phyloP scores from a whole-genome alignment of 1,139 yeast genomes.

The Blastobotrys buckinghamii region DNA sequence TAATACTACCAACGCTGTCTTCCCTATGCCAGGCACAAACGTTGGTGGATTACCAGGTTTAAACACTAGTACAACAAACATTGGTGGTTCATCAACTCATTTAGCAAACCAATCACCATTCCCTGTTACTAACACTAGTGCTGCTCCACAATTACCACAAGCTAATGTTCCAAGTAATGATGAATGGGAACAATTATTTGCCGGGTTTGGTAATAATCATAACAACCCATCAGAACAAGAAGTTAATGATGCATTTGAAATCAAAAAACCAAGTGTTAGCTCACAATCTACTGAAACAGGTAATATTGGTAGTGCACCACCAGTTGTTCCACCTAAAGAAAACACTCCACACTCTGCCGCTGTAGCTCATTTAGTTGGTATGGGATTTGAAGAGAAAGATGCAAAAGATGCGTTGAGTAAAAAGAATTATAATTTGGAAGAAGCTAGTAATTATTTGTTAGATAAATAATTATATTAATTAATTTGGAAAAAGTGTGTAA shows the following conservation, averaged over 20 bases:
- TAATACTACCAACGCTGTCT: not conserved
- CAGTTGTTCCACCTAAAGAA: conserved; percentile 10
- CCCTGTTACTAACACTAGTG: not conserved
- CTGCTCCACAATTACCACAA: conserved; percentile 1
- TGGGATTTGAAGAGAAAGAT: conserved; percentile 74
- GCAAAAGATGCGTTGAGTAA: conserved; percentile 63
- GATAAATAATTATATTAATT: conserved; percentile 42
- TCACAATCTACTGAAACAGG: conserved; percentile 1
- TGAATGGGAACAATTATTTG: conserved; percentile 93
- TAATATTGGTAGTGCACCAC: conserved; percentile 13
- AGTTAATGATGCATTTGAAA: conserved; percentile 24
- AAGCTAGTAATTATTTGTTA: conserved; percentile 76
- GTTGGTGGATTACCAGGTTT: too few species aligned
- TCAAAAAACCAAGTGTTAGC: conserved; percentile 3
- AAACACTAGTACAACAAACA: too few species aligned
- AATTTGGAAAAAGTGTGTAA: not conserved
- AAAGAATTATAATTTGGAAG: conserved; percentile 70
- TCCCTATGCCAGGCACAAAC: too few species aligned
- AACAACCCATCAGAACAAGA: conserved; percentile 21
- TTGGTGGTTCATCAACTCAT: not conserved
- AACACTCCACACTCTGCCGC: conserved; percentile 30
- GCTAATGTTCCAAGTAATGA: conserved; percentile 35
- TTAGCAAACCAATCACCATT: not conserved
- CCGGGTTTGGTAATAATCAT: conserved; percentile 74
- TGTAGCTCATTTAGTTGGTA: conserved; percentile 72